A percentile compares a stretch with the other conserved stretches of the same genome.
phyloP scores from a whole-genome alignment of 2,329 filamentous ascomycete species.

The Rhytidhysteron rufulum region DNA sequence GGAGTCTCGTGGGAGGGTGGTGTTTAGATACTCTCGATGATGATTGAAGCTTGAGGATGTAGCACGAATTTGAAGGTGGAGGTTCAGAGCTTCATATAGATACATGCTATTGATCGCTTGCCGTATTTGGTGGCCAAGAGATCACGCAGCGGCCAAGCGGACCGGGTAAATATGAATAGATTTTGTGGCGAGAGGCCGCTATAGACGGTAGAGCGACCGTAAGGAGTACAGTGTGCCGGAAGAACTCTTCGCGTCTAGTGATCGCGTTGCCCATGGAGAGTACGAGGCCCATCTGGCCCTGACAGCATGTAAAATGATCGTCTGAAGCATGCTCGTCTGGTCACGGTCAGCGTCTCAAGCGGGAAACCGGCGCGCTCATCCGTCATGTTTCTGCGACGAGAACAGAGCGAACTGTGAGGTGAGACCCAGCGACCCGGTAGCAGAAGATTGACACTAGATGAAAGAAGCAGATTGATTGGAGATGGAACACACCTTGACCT shows the following conservation, averaged over 20 bases:
- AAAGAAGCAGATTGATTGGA: background rate
- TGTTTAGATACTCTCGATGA: conserved; percentile 13
- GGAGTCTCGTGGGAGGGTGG: background rate
- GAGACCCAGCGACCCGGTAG: background rate
- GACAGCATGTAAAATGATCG: background rate
- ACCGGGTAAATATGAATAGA: conserved; percentile 26
- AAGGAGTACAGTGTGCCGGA: conserved; percentile 18
- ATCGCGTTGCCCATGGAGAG: conserved; percentile 1
- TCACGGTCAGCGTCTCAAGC: background rate
- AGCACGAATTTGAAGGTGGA: conserved; percentile 13
- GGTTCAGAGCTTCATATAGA: conserved; percentile 20
- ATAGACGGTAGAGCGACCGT: conserved; percentile 14
- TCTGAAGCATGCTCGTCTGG: background rate
- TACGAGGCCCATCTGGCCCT: background rate
- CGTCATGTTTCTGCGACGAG: background rate
- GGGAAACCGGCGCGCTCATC: background rate
- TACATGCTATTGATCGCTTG: conserved; percentile 11
- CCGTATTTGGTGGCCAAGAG: conserved; percentile 14
- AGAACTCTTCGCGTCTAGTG: conserved; percentile 1
- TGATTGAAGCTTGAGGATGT: conserved; percentile 4
- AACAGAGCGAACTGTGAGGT: background rate
- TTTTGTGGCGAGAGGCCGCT: conserved; percentile 15
- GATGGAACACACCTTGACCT: background rate
- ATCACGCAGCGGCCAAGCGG: conserved; percentile 20
- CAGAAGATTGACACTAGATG: background rate